Evolutionary conservation across 202 grass and related monocot species (phyloP), one percentile per base, ranked within the genome.

Genomic region (Zoysia matrella): DNA sequence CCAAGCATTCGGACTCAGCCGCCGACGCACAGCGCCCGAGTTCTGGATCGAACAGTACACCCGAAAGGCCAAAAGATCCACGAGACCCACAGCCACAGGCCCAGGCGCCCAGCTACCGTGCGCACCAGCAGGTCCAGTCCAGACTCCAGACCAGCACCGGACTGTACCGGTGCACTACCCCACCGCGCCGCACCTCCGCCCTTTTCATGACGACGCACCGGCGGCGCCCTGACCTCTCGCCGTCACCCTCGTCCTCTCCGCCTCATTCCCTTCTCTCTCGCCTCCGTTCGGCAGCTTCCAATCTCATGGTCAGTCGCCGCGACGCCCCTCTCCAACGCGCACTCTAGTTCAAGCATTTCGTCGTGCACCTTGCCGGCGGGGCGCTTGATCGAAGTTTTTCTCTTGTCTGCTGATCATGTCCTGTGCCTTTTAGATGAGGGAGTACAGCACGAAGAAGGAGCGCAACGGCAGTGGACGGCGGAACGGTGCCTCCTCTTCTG

Each of bases 311-410:
- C 39, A 65, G 36, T 42, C 11, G 39, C 39, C 11, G 4, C 11
- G 39, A 36, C 62, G 1, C 14, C 56, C 11, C 62, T 41, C 36
- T 12, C 62, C 22, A 22, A 15, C 52, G 15, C 14, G 39, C 12
- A 5, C 68, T n/a, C 13, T 52, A 84, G 30, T 0, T 84, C 48
- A n/a, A 13, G 74, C 86, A 85, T 87, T 89, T 68, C 78, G 52
- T 91, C 90, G 89, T 92, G 79, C 90, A 81, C 72, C 67, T 86
- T 54, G 18, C 46, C 47, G 54, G 70, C 58, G 22, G 8, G 52
- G 39, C 53, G 64, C 83, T 77, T 41, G 7, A 12, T 47, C n/a
- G 11, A 36, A 10, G 4, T 45, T 3, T 5, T 64, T 0, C 48
- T 55, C 67, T 50, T 4, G 36, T 8, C 44, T 44, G 6, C 13